Conservation (phyloP, 1,284 basidiomycete genomes). For the Abortiporus biennis region DNA sequence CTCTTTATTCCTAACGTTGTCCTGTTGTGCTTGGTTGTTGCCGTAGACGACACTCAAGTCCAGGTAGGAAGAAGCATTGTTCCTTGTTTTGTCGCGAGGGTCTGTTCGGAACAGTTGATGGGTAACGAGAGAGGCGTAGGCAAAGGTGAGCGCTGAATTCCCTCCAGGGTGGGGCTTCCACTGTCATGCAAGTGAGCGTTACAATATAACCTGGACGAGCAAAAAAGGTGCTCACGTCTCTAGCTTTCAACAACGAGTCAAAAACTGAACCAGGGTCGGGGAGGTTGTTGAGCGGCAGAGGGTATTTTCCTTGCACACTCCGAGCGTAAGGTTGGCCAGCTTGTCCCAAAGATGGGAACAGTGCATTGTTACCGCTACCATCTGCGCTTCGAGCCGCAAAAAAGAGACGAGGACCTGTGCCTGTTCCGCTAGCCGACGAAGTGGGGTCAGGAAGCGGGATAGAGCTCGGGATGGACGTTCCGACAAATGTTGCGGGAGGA, state of each 20-base stretch:
- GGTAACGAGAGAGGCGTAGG: constrained; percentile 70
- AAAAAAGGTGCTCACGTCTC: constrained; percentile 26
- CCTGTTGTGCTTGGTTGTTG: constrained; percentile 19
- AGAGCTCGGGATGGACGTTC: too few relatives aligned
- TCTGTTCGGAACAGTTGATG: constrained; percentile 68
- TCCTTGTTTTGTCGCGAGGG: constrained; percentile 44
- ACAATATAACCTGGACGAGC: constrained; percentile 1
- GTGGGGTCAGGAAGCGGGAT: too few relatives aligned
- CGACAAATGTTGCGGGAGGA: constrained; percentile 65
- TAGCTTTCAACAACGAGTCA: constrained; percentile 56
- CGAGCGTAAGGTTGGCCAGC: constrained; percentile 72
- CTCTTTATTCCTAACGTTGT: constrained; percentile 11
- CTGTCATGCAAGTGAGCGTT: constrained; percentile 8
- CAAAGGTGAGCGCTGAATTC: constrained; percentile 65
- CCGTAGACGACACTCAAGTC: constrained; percentile 74
- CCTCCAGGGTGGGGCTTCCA: constrained; percentile 35
- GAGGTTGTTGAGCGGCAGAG: constrained; percentile 38
- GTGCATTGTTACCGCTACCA: constrained; percentile 70
- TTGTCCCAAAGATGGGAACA: constrained; percentile 65
- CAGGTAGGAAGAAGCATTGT: constrained; percentile 67
- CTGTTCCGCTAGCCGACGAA: too few relatives aligned
- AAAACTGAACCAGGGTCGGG: constrained; percentile 70
- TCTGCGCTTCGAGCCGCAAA: constrained; percentile 70
- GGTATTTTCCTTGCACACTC: constrained; percentile 53
- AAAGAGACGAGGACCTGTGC: too few relatives aligned